Evolutionary conservation across 768 basidiomycete genomes (phyloP).

Genomic region (Boletales sp.): DNA sequence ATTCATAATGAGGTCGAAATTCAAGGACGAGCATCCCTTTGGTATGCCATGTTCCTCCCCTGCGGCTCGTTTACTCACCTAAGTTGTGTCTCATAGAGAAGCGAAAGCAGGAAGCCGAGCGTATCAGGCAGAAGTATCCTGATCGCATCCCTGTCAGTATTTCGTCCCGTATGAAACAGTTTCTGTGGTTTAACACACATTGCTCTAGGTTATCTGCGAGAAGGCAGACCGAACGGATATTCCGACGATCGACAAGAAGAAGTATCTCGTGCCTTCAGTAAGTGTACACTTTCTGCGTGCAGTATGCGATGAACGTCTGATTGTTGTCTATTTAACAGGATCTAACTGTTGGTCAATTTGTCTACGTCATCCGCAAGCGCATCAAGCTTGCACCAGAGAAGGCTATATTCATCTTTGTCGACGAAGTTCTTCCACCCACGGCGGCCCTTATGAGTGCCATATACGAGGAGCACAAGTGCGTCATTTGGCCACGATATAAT

Average conservation of each 20-base stretch:
- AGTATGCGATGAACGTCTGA: slow-evolving; percentile 24
- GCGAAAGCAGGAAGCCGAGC: slow-evolving; percentile 98
- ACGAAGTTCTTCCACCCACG: slow-evolving; percentile 97
- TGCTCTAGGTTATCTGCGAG: slow-evolving; percentile 92
- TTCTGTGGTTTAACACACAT: slow-evolving; percentile 10
- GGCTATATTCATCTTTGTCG: slow-evolving; percentile 99
- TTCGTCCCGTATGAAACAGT: not conserved
- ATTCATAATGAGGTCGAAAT: slow-evolving; percentile 80
- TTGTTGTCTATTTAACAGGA: slow-evolving; percentile 50
- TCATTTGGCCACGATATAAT: slow-evolving; percentile 13
- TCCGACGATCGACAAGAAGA: slow-evolving; percentile 99
- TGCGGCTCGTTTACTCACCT: slow-evolving; percentile 33
- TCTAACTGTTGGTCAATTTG: slow-evolving; percentile 96
- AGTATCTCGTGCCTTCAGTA: slow-evolving; percentile 97
- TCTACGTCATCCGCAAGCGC: slow-evolving; percentile 99
- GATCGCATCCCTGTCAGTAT: slow-evolving; percentile 91
- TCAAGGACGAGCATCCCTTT: slow-evolving; percentile 99
- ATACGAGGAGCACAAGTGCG: slow-evolving; percentile 99
- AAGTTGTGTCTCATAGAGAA: slow-evolving; percentile 62
- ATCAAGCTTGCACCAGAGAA: slow-evolving; percentile 99
- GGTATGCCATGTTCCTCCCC: slow-evolving; percentile 47
- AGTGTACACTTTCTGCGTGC: slow-evolving; percentile 25
- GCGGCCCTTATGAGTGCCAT: slow-evolving; percentile 98
- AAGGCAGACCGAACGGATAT: slow-evolving; percentile 99
- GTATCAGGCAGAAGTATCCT: slow-evolving; percentile 97